Conservation (phyloP, 805 yeast genomes). For the Lachancea cidri region DNA sequence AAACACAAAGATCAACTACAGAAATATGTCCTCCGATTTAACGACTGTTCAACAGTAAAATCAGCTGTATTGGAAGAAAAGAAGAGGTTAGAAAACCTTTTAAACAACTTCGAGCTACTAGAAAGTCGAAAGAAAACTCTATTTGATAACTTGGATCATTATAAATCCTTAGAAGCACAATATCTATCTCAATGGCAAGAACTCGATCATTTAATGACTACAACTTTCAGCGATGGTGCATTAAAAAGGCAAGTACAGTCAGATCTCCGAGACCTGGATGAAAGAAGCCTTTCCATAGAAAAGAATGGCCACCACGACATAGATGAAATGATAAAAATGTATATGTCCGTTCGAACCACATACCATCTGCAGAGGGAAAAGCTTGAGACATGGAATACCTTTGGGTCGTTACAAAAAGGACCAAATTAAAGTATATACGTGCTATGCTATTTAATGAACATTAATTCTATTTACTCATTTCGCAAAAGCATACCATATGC, state of each 20-base stretch:
- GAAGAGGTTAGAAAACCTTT: constrained; percentile 17
- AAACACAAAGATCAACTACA: constrained; percentile 15
- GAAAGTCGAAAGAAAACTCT: constrained; percentile 26
- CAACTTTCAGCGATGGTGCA: constrained; percentile 36
- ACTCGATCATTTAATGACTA: constrained; percentile 33
- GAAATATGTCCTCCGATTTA: constrained; percentile 22
- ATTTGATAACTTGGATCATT: constrained; percentile 21
- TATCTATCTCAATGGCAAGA: constrained; percentile 35
- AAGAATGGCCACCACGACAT: constrained; percentile 26
- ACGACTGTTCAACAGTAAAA: constrained; percentile 14
- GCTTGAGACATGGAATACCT: constrained; percentile 38
- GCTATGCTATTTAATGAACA: background rate
- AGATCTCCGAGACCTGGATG: constrained; percentile 31
- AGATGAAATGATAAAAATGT: constrained; percentile 39
- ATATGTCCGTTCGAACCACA: constrained; percentile 36
- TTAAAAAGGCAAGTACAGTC: constrained; percentile 29
- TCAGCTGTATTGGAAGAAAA: constrained; percentile 10
- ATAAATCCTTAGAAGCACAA: constrained; percentile 26
- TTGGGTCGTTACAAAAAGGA: constrained; percentile 16
- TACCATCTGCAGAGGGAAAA: constrained; percentile 45
- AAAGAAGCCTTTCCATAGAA: constrained; percentile 15
- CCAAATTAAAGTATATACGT: constrained; percentile 1
- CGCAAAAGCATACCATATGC: constrained; percentile 66
- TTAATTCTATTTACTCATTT: background rate
- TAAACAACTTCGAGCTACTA: constrained; percentile 18